Evolutionary conservation across 2,329 filamentous ascomycete species (phyloP).

Genomic region (Ophiocordyceps camponoti-leonardi): DNA sequence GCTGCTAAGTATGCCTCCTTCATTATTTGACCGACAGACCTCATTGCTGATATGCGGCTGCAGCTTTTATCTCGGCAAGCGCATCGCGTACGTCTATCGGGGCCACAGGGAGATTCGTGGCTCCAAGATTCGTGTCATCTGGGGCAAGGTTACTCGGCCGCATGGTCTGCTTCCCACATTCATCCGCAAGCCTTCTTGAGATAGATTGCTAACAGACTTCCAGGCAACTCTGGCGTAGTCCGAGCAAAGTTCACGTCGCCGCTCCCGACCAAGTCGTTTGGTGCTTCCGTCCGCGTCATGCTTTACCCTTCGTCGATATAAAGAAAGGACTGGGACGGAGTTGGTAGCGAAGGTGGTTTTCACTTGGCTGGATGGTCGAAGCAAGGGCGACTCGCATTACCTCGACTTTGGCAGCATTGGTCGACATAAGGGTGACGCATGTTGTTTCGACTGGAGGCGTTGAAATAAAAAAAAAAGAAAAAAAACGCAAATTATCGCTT

Average conservation of each 20-base stretch:
- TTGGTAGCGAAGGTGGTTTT: constrained; percentile 47
- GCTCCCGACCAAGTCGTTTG: constrained; percentile 92
- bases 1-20: constrained; percentile 57
- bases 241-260: constrained; percentile 94
- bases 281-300: constrained; percentile 91
- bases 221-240: constrained; percentile 95
- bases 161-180: constrained; percentile 51
- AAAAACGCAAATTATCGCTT: constrained; percentile 25
- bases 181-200: neutral
- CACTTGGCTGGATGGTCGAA: constrained; percentile 42
- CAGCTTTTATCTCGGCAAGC: constrained; percentile 96
- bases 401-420: constrained; percentile 38
- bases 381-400: constrained; percentile 36
- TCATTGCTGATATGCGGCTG: constrained; percentile 9
- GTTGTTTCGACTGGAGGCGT: constrained; percentile 34
- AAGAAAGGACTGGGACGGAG: constrained; percentile 38
- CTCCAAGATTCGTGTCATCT: constrained; percentile 98
- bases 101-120: constrained; percentile 87
- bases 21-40: too few species aligned
- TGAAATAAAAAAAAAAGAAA: constrained; percentile 24
- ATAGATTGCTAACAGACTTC: neutral
- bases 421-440: constrained; percentile 39
- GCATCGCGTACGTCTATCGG: constrained; percentile 97
- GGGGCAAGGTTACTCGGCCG: constrained; percentile 93
- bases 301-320: constrained; percentile 97